These are phyloP conservation scores for Chlamydomonas asymmetrica DNA, from an alignment of 139 green algal genomes.

Conservation along the genomic window DNA sequence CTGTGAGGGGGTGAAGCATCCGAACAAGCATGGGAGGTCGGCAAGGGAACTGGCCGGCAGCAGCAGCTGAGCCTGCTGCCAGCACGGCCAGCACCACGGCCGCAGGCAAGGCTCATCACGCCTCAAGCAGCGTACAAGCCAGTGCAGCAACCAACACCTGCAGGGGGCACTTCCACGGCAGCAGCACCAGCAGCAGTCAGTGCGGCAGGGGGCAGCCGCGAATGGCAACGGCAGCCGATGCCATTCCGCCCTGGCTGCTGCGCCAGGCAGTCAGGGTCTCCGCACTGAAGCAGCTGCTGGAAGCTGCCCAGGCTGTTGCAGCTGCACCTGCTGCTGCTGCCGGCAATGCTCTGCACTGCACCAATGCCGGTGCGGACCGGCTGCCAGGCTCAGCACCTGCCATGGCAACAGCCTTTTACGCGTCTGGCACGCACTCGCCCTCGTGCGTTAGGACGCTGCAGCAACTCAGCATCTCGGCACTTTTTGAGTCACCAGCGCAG, in stretches of 20 bases:
- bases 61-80: no score
- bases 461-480: background rate
- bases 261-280: background rate
- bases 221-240: background rate
- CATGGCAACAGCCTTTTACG: background rate
- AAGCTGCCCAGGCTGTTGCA: background rate
- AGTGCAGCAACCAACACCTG: no score
- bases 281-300: background rate
- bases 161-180: no score
- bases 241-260: conserved; percentile 12
- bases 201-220: no score
- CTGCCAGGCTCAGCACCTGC: background rate
- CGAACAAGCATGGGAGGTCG: no score
- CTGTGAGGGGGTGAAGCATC: no score
- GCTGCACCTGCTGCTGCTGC: background rate
- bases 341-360: background rate
- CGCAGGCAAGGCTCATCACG: no score
- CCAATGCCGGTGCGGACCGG: background rate
- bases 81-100: no score
- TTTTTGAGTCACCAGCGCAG: background rate
- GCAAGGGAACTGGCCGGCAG: no score
- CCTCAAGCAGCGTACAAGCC: no score
- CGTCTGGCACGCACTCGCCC: background rate
- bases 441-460: background rate
- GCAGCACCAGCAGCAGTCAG: no score